Evolutionary conservation across 208 protist genomes (phyloP), one percentile per base, ranked within the genome.

Genomic region (Lotmaria passim): DNA sequence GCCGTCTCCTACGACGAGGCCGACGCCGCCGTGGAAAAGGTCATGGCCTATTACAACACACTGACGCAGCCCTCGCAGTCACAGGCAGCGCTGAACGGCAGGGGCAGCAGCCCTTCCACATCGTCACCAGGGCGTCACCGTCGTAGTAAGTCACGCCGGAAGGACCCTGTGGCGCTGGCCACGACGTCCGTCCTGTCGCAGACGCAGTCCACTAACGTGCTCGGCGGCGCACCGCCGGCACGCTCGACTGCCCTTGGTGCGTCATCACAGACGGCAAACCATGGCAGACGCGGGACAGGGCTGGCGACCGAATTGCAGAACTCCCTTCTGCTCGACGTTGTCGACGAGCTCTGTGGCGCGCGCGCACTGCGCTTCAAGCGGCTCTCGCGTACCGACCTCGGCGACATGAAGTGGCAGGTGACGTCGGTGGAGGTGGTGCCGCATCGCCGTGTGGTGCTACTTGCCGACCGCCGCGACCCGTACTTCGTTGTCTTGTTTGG

Each of bases 391-490:
- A 48, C 62, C 11, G 75, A 86, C 7, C 33, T 85, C 52, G 63
- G 69, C 26, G 44, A 14, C 6, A 79, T 74, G 69, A 41, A 75
- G 36, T 52, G 73, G n/a, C 69, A 76, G 23, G 62, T 93, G 10
- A 65, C 75, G 43, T 55, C 75, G 15, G 52, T 75, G 0, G 87
- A 93, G 39, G 48, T 83, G 7, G 50, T 83, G 17, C 71, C 82
- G 34, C 60, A 69, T 50, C 63, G 75, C 38, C 81, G 87, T 15
- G 84, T 83, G 4, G 55, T 88, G 15, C 43, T 93, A 26, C 63
- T 83, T 1, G 79, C 81, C 31, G 86, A 92, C 65, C 69, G 79
- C 28, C 39, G 63, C 36, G 82, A 83, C 19, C 83, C 83, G 0
- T 52, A 66, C 23, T 89, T 92, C 75, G 75, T 55, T 12, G 63